Base-by-base conservation (phyloP, 345 rosid genomes). In the Hibiscus trionum region DNA sequence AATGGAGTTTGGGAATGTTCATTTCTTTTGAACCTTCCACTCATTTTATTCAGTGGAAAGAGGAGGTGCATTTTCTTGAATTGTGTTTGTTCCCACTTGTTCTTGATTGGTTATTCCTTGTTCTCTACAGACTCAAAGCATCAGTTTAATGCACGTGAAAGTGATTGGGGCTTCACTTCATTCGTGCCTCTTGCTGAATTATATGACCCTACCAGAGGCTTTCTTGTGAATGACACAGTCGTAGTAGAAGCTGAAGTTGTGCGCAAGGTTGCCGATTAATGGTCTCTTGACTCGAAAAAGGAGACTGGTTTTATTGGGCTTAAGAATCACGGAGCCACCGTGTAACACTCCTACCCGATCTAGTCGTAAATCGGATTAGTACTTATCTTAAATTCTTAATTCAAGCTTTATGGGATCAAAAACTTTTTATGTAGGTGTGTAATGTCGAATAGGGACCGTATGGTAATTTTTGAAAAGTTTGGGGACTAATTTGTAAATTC, bases 251-350 rank as follows among this genome's bases (percentile, higher is more conserved):
- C 91, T 76, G 91, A 87, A 76, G 88, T 87, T 60, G 87, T 84
- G 14, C 86, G 86, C 26, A 83, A 76, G 77, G 75, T 83, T 82
- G 55, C 77, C 61, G 91, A 87, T 79, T 82, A 87, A 61, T 85
- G 88, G 91, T 78, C 86, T 2, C 81, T 82, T 27, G 88, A 87
- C 73, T 87, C 91, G 4, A 87, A 85, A 75, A 87, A 87, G 80
- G 91, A 87, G 80, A 87, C 91, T 29, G 91, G 88, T 29, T 87
- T 76, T 76, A 88, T 87, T 35, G 91, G 91, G 50, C 85, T 87
- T 49, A 87, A 87, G 79, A 87, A 87, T 77, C 91, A 87, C 78
- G 91, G 91, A 70, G 91, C 88, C 44, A 87, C 91, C 52, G 33
- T 26, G 27, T 26, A 26, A 26, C 27, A 26, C 27, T 26, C 27